phyloP scores from a whole-genome alignment of 257 asterid species.

The Salvia miltiorrhiza region DNA sequence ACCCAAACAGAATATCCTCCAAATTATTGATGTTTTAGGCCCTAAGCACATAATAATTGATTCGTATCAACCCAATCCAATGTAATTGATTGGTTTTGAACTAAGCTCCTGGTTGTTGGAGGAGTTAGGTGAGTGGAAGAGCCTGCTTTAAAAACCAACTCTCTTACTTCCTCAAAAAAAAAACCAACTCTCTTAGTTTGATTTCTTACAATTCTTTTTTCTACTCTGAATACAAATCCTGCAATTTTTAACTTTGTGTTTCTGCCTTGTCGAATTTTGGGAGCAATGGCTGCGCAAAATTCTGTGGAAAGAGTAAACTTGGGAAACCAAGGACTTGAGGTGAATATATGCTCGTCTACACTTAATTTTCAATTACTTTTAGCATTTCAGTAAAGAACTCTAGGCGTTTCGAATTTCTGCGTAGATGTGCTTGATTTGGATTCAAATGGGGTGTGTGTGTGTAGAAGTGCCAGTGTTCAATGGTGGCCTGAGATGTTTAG shows the following conservation, averaged over 20 bases:
- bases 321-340: constrained; percentile 60
- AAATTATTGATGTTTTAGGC: too few relatives aligned
- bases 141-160: too few relatives aligned
- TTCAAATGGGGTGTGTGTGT: not conserved
- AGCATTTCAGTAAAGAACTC: not conserved
- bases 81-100: too few relatives aligned
- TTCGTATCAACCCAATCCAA: too few relatives aligned
- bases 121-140: too few relatives aligned
- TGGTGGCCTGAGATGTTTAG: not conserved
- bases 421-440: not conserved
- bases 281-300: constrained; percentile 23
- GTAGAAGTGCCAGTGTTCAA: not conserved
- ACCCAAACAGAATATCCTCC: too few relatives aligned
- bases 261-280: not conserved
- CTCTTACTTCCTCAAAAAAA: too few relatives aligned
- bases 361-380: not conserved
- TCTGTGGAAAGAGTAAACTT: constrained; percentile 44
- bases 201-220: not conserved
- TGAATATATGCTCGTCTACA: not conserved
- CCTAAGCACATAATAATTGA: too few relatives aligned
- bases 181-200: too few relatives aligned
- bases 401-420: not conserved
- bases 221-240: too few relatives aligned
- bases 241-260: not conserved
- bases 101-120: too few relatives aligned